A percentile compares a stretch with the other conserved stretches of the same genome.
Evolutionary conservation across 768 basidiomycete genomes (phyloP).

Genomic region (Thelephora ganbajun): DNA sequence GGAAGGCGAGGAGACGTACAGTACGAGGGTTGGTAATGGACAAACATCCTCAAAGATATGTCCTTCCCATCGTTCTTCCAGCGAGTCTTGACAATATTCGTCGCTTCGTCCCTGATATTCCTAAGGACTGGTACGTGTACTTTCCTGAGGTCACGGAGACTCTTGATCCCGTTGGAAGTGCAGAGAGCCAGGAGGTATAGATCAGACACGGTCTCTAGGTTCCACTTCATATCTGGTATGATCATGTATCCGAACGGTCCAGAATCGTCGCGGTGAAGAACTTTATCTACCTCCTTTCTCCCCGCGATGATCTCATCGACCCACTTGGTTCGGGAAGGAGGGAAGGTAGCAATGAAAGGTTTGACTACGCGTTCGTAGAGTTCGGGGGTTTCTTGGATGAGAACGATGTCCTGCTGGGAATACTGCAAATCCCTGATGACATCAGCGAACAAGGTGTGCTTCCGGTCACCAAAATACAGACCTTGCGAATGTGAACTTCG

Average conservation of each 20-base stretch:
- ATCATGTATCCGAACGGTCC: constrained; percentile 53
- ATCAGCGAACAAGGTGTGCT: background rate
- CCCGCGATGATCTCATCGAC: constrained; percentile 75
- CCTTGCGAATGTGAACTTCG: constrained; percentile 79
- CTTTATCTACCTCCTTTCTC: constrained; percentile 54
- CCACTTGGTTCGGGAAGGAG: constrained; percentile 73
- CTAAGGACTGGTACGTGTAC: constrained; percentile 55
- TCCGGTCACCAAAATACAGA: constrained; percentile 11
- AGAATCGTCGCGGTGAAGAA: constrained; percentile 46
- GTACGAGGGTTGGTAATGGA: constrained; percentile 95
- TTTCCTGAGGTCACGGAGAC: constrained; percentile 61
- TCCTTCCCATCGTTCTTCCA: constrained; percentile 41
- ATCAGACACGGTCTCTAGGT: constrained; percentile 54
- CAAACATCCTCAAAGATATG: constrained; percentile 60
- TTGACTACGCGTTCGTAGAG: constrained; percentile 57
- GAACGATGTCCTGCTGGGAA: constrained; percentile 49
- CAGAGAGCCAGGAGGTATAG: constrained; percentile 81
- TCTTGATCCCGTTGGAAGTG: constrained; percentile 44
- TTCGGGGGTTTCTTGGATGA: constrained; percentile 76
- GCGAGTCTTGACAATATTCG: constrained; percentile 34
- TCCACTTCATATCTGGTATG: constrained; percentile 97
- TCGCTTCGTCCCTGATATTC: constrained; percentile 45
- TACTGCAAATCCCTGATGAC: constrained; percentile 33
- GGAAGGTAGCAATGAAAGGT: constrained; percentile 71
- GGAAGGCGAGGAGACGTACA: constrained; percentile 37